Evolutionary conservation across 2,329 filamentous ascomycete species (phyloP).

Genomic region (Coniochaeta prunicola): DNA sequence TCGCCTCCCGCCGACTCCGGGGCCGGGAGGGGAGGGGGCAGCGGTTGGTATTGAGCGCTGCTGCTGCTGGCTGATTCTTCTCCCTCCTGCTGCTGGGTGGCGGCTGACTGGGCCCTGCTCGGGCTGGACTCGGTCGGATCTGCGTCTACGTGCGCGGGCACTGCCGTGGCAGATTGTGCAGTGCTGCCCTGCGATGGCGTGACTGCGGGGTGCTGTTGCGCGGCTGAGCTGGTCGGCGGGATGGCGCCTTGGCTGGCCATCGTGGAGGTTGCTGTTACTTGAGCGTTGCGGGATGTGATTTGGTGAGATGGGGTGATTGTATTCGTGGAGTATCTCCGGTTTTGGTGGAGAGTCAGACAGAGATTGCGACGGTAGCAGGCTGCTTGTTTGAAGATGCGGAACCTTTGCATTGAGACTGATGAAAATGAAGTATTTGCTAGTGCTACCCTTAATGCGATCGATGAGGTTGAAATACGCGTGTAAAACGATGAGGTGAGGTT

Average conservation of each 20-base stretch:
- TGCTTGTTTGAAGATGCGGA: neutral
- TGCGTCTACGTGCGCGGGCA: neutral
- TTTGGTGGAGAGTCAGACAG: neutral
- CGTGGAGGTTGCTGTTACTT: constrained; percentile 1
- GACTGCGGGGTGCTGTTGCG: constrained; percentile 1
- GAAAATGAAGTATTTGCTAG: neutral
- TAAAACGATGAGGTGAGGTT: neutral
- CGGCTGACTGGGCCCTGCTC: neutral
- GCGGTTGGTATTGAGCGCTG: constrained; percentile 6
- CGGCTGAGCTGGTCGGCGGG: neutral
- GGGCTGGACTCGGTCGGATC: neutral
- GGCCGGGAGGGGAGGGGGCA: neutral
- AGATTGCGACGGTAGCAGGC: neutral
- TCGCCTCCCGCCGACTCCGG: constrained; percentile 4
- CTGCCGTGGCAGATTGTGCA: neutral
- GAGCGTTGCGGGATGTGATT: neutral
- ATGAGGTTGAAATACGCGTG: neutral
- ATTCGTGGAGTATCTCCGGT: neutral
- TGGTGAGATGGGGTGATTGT: neutral
- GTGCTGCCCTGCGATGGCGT: neutral
- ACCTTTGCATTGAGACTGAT: neutral
- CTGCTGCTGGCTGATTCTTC: no score
- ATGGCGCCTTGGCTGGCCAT: neutral
- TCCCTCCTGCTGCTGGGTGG: neutral
- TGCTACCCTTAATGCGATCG: neutral